Evolutionary conservation across 2,329 filamentous ascomycete species (phyloP), one percentile per base, ranked within the genome.

Genomic region (Juglanconis oblonga): DNA sequence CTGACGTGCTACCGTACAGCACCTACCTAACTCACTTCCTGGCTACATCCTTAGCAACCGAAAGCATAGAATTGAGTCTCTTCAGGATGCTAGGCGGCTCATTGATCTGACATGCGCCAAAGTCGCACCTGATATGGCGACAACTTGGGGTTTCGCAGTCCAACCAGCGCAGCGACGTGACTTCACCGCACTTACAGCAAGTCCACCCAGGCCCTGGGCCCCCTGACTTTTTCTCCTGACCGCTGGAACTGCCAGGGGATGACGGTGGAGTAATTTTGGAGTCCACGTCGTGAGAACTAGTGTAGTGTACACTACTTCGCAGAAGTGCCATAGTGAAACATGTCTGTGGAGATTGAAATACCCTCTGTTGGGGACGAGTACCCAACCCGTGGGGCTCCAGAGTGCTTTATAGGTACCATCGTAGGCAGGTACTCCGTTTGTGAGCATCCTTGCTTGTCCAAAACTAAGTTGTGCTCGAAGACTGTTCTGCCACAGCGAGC

Each of bases 111-210:
- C 57, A 60, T 6, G 24, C 24, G 24, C 24, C 44, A 9, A 36
- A 13, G 5, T 47, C 40, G 29, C 61, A 59, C 32, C 42, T 52
- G 8, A n/a, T 4, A 17, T 57, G 57, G 2, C 44, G 53, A 8
- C 61, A 62, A 29, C 44, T 40, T 1, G 11, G 32, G 14, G 53
- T 32, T n/a, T 59, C 50, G 11, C 61, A 62, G 44, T 62, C 49
- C 6, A 60, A 17, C 31, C 38, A 59, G 17, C 58, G 51, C 17
- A 59, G n/a, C 1, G 57, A 57, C 0, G 57, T 59, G 1, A 40
- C n/a, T 4, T 4, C 17, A 24, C 53, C 36, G 9, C 60, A 59
- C 24, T 36, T 38, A 42, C 60, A 62, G n/a, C 60, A 62, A 1
- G 44, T 59, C 57, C 60, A 62, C 3, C 52, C 57, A 8, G 33